Conservation (phyloP, 768 basidiomycete genomes). For the Dentipellis sp. region DNA sequence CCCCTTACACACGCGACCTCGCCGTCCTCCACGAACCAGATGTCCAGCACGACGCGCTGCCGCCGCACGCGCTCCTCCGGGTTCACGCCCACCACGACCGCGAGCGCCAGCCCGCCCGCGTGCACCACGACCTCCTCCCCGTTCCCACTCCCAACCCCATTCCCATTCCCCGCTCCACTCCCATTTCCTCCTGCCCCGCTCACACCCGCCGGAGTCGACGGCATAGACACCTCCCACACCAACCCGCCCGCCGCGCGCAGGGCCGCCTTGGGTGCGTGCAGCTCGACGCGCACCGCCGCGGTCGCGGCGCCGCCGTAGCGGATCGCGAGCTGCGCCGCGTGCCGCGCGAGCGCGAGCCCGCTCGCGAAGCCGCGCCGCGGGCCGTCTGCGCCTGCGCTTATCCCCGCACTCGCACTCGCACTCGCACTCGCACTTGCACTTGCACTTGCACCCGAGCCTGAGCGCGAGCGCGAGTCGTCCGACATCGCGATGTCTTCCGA, state of each 20-base stretch:
- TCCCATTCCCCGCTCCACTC: too few species aligned
- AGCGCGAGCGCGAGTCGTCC: conserved; percentile 61
- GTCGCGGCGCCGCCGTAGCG: conserved; percentile 3
- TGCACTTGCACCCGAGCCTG: too few species aligned
- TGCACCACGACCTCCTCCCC: conserved; percentile 3
- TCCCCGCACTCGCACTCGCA: conserved; percentile 1
- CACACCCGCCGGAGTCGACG: neutral
- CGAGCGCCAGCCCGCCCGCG: conserved; percentile 5
- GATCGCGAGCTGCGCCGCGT: conserved; percentile 6
- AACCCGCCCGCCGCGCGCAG: conserved; percentile 7
- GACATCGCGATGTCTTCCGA: conserved; percentile 21
- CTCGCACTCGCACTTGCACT: too few species aligned
- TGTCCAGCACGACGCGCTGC: conserved; percentile 7
- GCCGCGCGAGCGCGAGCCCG: conserved; percentile 6
- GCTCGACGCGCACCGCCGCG: conserved; percentile 3
- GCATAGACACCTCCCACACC: conserved; percentile 2
- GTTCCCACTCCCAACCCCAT: neutral
- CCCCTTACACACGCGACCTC: neutral
- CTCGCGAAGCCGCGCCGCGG: conserved; percentile 1
- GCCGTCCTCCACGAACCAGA: conserved; percentile 6
- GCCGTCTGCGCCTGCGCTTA: too few species aligned
- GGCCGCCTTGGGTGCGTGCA: conserved; percentile 3
- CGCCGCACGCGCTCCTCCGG: conserved; percentile 3
- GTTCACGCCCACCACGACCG: conserved; percentile 1
- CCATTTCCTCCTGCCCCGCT: too few species aligned